Evolutionary conservation across 2,329 filamentous ascomycete genomes (phyloP).

Genomic region (Aureobasidium lini): DNA sequence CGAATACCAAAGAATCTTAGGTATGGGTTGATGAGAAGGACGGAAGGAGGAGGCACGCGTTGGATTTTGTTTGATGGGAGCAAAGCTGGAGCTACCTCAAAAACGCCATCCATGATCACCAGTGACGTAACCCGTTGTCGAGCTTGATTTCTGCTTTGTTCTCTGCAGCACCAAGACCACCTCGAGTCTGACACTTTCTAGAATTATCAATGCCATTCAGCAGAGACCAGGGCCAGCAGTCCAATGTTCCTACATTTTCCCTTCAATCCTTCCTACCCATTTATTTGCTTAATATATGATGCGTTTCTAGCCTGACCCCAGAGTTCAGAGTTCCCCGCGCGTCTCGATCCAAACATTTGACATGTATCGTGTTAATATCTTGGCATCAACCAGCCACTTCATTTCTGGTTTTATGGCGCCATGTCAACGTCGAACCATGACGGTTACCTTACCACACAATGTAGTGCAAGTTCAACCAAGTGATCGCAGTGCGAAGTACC

Average conservation of each 20-base stretch:
- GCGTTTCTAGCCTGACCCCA: not conserved
- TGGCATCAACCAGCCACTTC: conserved; percentile 2
- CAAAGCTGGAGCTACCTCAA: not conserved
- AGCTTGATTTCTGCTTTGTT: not conserved
- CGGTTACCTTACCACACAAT: not conserved
- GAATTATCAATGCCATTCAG: no score
- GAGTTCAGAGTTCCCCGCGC: not conserved
- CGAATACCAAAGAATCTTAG: not conserved
- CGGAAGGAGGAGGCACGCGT: not conserved
- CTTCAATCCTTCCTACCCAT: not conserved
- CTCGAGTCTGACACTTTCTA: not conserved
- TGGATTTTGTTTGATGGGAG: not conserved
- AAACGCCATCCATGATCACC: not conserved
- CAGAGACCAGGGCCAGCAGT: no score
- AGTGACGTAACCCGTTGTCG: not conserved
- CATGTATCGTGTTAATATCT: not conserved
- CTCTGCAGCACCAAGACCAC: no score
- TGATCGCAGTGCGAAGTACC: not conserved
- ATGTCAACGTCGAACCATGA: not conserved
- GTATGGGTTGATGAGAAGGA: not conserved
- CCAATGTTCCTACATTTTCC: no score
- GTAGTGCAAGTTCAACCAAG: not conserved
- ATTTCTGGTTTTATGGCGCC: conserved; percentile 5
- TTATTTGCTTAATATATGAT: not conserved
- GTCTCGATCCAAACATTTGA: not conserved